Evolutionary conservation across 257 asterid species (phyloP), one percentile per base, ranked within the genome.

Genomic region (Gentiana dahurica): DNA sequence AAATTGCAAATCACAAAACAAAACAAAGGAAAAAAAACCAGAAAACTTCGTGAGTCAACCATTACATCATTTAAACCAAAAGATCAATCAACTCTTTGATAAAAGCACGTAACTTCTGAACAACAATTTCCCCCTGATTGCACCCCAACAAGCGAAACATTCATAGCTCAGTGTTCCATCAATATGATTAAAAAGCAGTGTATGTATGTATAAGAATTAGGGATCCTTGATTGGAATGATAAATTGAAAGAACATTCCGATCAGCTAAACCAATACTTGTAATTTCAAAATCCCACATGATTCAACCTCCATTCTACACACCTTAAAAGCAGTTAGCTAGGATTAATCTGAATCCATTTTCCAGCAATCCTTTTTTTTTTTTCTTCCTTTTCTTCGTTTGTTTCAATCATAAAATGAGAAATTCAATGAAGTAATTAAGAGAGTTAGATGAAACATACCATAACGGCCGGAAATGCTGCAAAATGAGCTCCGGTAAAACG

Each of bases 391-490:
- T 41, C 5, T 10, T 41, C 46, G 8, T 57, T 44, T 49, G 11
- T 41, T 43, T 32, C 15, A 24, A 45, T 57, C 5, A 13, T 9
- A 8, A 10, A 8, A 54, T 10, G 37, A 33, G 13, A 34, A 15
- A 57, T 15, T 33, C 11, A 15, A 0, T 15, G 5, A 8, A 24
- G 1, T 9, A 43, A 41, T 1, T 32, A 43, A 4, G 24, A 15
- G 34, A 8, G 5, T 41, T 41, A 68, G 62, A 49, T 38, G 24
- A 48, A 24, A 34, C 68, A 45, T 65, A 80, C 87, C 87, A 77
- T 77, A 54, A 49, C 63, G 15, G 79, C 75, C 65, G 59, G 50
- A 53, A 35, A 58, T 15, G 24, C 58, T 15, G 65, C 34, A 9
- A 46, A 52, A 13, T 48, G 36, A 63, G 43, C 24, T 36, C 7